Evolutionary conservation across 768 basidiomycete species (phyloP).

Genomic region (Roridomyces roridus): DNA sequence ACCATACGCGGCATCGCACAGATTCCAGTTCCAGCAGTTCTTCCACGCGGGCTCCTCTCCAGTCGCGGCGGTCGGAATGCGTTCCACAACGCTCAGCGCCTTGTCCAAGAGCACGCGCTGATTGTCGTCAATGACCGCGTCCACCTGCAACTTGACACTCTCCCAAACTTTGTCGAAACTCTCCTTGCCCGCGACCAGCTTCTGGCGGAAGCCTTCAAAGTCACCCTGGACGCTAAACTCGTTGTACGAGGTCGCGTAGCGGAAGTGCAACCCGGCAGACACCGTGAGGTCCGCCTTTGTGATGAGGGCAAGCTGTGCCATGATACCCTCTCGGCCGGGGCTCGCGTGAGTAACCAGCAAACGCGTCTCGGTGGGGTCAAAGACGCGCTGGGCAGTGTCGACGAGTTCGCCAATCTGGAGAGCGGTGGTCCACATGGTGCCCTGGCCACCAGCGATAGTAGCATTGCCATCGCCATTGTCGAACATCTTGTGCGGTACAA

Average conservation of each 20-base stretch:
- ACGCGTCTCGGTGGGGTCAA: conserved; percentile 92
- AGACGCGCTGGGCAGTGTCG: conserved; percentile 94
- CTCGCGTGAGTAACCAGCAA: conserved; percentile 92
- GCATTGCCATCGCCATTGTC: conserved; percentile 93
- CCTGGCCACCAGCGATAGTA: conserved; percentile 97
- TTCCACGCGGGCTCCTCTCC: conserved; percentile 96
- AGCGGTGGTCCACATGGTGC: conserved; percentile 98
- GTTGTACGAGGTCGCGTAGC: conserved; percentile 95
- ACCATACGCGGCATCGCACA: conserved; percentile 95
- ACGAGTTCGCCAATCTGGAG: conserved; percentile 98
- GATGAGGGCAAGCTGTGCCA: conserved; percentile 87
- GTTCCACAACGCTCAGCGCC: conserved; percentile 82
- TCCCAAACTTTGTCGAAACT: conserved; percentile 94
- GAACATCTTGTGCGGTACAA: conserved; percentile 94
- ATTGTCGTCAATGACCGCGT: conserved; percentile 88
- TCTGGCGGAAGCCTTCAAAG: conserved; percentile 86
- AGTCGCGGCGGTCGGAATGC: conserved; percentile 70
- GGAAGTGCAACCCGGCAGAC: conserved; percentile 96
- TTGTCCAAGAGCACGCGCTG: conserved; percentile 90
- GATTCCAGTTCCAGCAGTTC: conserved; percentile 99
- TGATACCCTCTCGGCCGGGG: conserved; percentile 91
- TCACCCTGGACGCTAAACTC: conserved; percentile 94
- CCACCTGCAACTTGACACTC: conserved; percentile 89
- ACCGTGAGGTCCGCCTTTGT: conserved; percentile 95
- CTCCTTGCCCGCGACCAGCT: conserved; percentile 79